Evolutionary conservation across 176 grass and related monocot genomes (phyloP).

Genomic region (Hsuehochloa calcarea): DNA sequence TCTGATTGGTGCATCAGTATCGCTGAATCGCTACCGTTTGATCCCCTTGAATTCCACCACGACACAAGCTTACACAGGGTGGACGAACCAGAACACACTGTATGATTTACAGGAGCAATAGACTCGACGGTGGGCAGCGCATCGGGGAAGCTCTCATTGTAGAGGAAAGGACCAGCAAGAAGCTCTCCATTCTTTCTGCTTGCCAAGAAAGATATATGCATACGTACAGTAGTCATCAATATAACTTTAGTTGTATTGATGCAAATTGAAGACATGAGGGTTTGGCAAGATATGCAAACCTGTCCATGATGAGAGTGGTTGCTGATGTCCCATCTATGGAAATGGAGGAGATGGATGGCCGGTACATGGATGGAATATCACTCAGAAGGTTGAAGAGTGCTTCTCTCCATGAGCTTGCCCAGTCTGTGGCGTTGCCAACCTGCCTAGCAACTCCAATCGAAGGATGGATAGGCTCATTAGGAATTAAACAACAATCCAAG

Average conservation of each 20-base stretch:
- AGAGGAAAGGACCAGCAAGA: constrained; percentile 63
- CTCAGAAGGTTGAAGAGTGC: constrained; percentile 66
- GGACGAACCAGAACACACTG: constrained; percentile 66
- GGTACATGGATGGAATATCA: constrained; percentile 43
- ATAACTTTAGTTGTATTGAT: background rate
- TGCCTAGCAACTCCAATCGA: constrained; percentile 43
- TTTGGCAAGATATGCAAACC: constrained; percentile 14
- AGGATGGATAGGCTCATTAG: background rate
- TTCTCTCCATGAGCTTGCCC: constrained; percentile 63
- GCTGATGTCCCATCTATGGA: constrained; percentile 63
- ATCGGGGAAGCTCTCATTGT: constrained; percentile 69
- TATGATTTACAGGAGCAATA: constrained; percentile 69
- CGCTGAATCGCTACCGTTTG: constrained; percentile 13
- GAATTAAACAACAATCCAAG: background rate
- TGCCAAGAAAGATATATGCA: background rate
- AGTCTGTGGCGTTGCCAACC: constrained; percentile 34
- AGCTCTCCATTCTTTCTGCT: constrained; percentile 52
- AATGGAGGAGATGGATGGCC: constrained; percentile 58
- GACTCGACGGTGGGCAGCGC: constrained; percentile 57
- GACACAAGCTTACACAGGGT: constrained; percentile 85
- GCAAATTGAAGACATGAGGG: background rate
- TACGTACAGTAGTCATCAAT: too few species aligned
- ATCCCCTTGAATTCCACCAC: constrained; percentile 50
- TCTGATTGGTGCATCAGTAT: constrained; percentile 91
- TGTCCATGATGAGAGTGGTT: constrained; percentile 70